phyloP scores from a whole-genome alignment of 805 yeast genomes.

The Nakazawaea molendinolei region DNA sequence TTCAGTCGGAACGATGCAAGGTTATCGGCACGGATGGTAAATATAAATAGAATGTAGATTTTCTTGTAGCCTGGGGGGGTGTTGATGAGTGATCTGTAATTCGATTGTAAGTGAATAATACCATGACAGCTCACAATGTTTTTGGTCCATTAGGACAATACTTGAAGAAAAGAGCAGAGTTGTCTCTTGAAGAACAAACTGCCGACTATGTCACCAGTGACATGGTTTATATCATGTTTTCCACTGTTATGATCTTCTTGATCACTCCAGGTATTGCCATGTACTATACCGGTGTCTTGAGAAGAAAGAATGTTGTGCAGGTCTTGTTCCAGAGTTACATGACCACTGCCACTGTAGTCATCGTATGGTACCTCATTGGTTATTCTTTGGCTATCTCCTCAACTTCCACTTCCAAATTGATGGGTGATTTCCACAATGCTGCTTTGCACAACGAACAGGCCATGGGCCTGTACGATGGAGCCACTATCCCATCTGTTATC shows the following conservation, averaged over 20 bases:
- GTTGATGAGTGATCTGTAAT: too few relatives aligned
- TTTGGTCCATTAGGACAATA: too few relatives aligned
- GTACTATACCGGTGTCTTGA: constrained; percentile 37
- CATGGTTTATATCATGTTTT: constrained; percentile 42
- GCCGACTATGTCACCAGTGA: constrained; percentile 34
- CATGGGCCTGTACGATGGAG: constrained; percentile 35
- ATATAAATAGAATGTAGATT: too few relatives aligned
- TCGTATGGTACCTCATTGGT: constrained; percentile 40
- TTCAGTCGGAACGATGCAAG: too few relatives aligned
- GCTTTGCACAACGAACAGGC: constrained; percentile 34
- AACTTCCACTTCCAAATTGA: constrained; percentile 20
- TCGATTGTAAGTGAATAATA: too few relatives aligned
- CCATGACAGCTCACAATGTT: too few relatives aligned
- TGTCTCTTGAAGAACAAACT: constrained; percentile 30
- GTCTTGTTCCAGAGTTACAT: constrained; percentile 37
- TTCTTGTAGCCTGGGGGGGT: too few relatives aligned
- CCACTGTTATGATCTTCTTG: constrained; percentile 41
- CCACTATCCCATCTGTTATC: constrained; percentile 40
- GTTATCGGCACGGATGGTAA: too few relatives aligned
- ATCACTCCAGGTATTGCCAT: constrained; percentile 41
- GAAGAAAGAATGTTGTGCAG: constrained; percentile 36
- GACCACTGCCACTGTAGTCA: constrained; percentile 30
- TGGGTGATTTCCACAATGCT: constrained; percentile 33
- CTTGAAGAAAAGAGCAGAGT: too few relatives aligned
- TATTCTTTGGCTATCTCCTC: constrained; percentile 36